Percentiles rank a stretch among this genome's conserved stretches.
Conservation (phyloP, 2,329 filamentous ascomycete species). For the Xylariales sp. region DNA sequence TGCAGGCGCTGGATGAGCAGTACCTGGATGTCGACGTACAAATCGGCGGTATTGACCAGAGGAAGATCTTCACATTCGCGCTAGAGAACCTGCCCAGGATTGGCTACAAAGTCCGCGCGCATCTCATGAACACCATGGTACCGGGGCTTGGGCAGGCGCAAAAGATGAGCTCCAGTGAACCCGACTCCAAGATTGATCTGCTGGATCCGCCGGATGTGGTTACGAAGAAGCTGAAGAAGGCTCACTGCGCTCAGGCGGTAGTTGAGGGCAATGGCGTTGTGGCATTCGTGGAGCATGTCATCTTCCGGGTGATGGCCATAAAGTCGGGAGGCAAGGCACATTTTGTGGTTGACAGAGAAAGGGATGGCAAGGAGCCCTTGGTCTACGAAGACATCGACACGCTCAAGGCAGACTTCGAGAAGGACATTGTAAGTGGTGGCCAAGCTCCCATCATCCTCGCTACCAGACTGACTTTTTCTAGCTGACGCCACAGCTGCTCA, state of each 20-base stretch:
- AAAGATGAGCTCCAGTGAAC: constrained; percentile 80
- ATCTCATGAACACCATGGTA: constrained; percentile 82
- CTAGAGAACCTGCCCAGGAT: constrained; percentile 81
- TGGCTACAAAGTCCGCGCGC: constrained; percentile 68
- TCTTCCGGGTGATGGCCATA: constrained; percentile 72
- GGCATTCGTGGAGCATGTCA: constrained; percentile 79
- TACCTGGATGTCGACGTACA: constrained; percentile 84
- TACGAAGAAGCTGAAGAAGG: constrained; percentile 80
- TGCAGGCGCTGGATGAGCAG: constrained; percentile 89
- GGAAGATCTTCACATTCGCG: constrained; percentile 84
- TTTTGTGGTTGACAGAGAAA: constrained; percentile 64
- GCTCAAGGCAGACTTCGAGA: constrained; percentile 74
- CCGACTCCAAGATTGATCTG: constrained; percentile 88
- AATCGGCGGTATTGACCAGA: constrained; percentile 80
- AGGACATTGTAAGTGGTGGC: constrained; percentile 62
- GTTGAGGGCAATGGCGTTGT: constrained; percentile 84
- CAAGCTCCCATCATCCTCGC: too few relatives aligned
- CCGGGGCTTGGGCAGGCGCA: constrained; percentile 72
- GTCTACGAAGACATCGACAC: constrained; percentile 73
- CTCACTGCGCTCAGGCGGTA: constrained; percentile 68
- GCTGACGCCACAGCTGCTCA: constrained; percentile 82
- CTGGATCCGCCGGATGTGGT: constrained; percentile 73
- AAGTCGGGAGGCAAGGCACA: constrained; percentile 45
- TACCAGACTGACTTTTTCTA: constrained; percentile 29
- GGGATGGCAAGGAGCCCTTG: constrained; percentile 65